A percentile compares a stretch with the other conserved stretches of the same genome.
phyloP scores from a whole-genome alignment of 164 flowering plant genomes.

The Cinnamomum micranthum region DNA sequence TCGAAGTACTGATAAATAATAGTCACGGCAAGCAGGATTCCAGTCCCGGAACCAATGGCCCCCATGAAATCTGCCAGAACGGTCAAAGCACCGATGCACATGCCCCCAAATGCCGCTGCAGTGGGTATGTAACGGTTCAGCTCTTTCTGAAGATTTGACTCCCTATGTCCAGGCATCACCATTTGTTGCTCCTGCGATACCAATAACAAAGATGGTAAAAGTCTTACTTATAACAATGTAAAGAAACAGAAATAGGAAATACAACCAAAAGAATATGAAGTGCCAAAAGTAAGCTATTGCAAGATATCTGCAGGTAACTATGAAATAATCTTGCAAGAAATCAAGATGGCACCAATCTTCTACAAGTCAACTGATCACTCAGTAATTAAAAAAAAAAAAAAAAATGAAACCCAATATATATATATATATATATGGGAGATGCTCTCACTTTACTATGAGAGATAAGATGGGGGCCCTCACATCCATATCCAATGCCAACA shows the following conservation, averaged over 20 bases:
- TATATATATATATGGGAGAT: too few species aligned
- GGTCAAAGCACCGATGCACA: constrained; percentile 53
- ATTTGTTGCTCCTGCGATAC: constrained; percentile 47
- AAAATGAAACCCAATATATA: too few species aligned
- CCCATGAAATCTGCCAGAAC: constrained; percentile 63
- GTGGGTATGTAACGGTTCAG: constrained; percentile 60
- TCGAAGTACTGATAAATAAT: constrained; percentile 52
- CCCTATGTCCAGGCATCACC: constrained; percentile 61
- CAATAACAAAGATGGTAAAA: neutral
- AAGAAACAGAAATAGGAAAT: neutral
- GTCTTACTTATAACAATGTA: neutral
- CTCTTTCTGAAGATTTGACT: constrained; percentile 46
- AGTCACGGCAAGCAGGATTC: constrained; percentile 50
- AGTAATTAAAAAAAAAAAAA: too few species aligned
- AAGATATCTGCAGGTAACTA: neutral
- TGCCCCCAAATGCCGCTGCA: constrained; percentile 61
- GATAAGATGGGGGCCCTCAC: too few species aligned
- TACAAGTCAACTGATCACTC: too few species aligned
- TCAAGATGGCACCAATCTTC: neutral
- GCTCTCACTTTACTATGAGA: too few species aligned
- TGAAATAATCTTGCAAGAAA: neutral
- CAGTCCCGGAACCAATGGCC: constrained; percentile 54
- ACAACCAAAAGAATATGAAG: neutral
- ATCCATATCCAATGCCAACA: too few species aligned
- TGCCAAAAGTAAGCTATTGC: neutral